Base-by-base conservation (phyloP, 2,329 filamentous ascomycete genomes). In the Dryadomyces sulphureus region DNA sequence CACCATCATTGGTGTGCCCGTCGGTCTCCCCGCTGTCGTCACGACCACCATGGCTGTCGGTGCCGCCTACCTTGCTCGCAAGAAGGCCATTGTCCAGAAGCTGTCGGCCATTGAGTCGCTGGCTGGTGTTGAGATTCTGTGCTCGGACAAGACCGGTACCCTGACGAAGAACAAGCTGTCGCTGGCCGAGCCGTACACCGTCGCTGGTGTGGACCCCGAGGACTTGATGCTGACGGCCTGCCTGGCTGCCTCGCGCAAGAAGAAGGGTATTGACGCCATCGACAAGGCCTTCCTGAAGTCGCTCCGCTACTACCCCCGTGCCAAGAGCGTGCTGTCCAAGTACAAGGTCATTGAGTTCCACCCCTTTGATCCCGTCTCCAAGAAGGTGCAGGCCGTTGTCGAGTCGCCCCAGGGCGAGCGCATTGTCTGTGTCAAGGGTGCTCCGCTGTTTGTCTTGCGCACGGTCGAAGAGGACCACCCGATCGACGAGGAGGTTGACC, bases 31-130 rank as follows among this genome's bases (percentile, higher is more conserved):
- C 50, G 87, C 85, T 56, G 87, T 94, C 68, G 86, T 93, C 50
- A 94, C 88, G 57, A 94, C 87, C 56, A 94, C 87, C 60, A 92
- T 94, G 86, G 87, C 87, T 62, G 87, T 94, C 62, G 87, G 87
- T 69, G 87, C 87, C 54, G 84, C 86, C 52, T 92, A 92, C 65
- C 77, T 94, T 49, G 87, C 87, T 58, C 89, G 88, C 73, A 89
- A 90, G 74, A 79, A 89, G 70, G 88, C 87, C 46, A 93, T 94
- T 54, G 87, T 94, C 54, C 87, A 93, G 70, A 93, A 90, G 72
- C 79, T 94, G 45, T 87, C 82, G 30, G 87, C 87, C 53, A 94
- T 94, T 52, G 87, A 94, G 71, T 93, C 87, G 22, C 75, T 94
- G 53, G 87, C 87, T 60, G 87, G 87, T 71, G 88, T 93, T 52